phyloP scores from a whole-genome alignment of 768 basidiomycete genomes.

The Epithele typhae region DNA sequence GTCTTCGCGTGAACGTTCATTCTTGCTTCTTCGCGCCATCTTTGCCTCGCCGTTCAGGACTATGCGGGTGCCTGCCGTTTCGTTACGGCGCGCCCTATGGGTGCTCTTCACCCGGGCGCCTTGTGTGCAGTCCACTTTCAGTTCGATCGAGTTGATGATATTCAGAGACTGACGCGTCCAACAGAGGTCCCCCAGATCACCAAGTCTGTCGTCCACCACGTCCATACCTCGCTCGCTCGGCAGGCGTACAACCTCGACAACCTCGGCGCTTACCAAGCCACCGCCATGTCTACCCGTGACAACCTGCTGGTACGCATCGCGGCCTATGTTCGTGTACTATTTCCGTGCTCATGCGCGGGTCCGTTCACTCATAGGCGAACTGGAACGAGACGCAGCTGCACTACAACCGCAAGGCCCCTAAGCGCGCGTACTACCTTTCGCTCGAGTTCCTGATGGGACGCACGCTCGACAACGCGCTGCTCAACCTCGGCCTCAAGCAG shows the following conservation, averaged over 20 bases:
- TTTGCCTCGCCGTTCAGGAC: too few species aligned
- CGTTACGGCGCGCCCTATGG: too few species aligned
- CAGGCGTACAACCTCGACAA: slow-evolving; percentile 87
- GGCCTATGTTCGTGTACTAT: neutral
- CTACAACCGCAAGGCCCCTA: slow-evolving; percentile 78
- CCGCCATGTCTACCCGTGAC: slow-evolving; percentile 84
- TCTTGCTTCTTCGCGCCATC: too few species aligned
- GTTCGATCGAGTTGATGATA: too few species aligned
- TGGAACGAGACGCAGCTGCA: slow-evolving; percentile 82
- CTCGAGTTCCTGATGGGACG: slow-evolving; percentile 90
- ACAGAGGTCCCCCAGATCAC: slow-evolving; percentile 61
- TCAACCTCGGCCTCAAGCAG: slow-evolving; percentile 84
- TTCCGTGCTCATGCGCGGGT: neutral
- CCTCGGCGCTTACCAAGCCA: slow-evolving; percentile 88
- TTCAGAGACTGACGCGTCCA: too few species aligned
- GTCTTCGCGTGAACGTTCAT: too few species aligned
- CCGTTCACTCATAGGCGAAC: slow-evolving; percentile 48
- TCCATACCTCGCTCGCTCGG: slow-evolving; percentile 85
- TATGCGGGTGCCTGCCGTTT: too few species aligned
- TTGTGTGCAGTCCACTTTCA: too few species aligned
- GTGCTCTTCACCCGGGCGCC: too few species aligned
- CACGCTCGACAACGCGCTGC: slow-evolving; percentile 73
- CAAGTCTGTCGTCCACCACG: slow-evolving; percentile 74
- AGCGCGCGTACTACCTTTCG: slow-evolving; percentile 92
- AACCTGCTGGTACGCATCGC: slow-evolving; percentile 63